Evolutionary conservation across 495 filamentous ascomycete genomes (phyloP).

Genomic region (Symbiotaphrina buchneri): DNA sequence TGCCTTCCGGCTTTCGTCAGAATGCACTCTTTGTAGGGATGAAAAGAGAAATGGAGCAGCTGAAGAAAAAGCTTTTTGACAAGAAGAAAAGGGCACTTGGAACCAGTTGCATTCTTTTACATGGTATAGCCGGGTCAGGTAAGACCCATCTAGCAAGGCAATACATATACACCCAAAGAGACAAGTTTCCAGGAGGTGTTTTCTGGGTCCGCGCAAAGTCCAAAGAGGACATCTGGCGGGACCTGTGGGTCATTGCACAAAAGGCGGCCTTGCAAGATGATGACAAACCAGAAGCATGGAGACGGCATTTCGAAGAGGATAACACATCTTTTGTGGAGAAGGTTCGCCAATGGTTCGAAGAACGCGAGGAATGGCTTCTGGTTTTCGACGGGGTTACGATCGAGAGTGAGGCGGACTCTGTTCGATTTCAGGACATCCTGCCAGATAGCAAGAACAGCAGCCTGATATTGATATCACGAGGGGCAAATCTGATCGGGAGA

Average conservation of each 20-base stretch:
- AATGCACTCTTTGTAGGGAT: constrained; percentile 61
- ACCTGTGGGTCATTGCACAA: constrained; percentile 57
- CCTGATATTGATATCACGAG: constrained; percentile 59
- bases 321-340: constrained; percentile 23
- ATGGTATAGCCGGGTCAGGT: constrained; percentile 52
- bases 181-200: constrained; percentile 47
- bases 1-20: constrained; percentile 52
- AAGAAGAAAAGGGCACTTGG: constrained; percentile 34
- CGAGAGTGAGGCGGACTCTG: constrained; percentile 29
- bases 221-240: constrained; percentile 33
- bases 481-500: constrained; percentile 40
- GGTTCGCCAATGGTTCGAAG: constrained; percentile 49
- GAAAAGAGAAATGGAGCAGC: constrained; percentile 38
- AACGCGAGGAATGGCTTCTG: constrained; percentile 48
- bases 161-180: constrained; percentile 47
- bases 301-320: too few relatives aligned
- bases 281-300: constrained; percentile 11
- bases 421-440: constrained; percentile 37
- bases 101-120: constrained; percentile 45
- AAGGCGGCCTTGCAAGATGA: constrained; percentile 27
- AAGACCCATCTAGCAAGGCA: constrained; percentile 68
- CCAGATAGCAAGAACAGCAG: constrained; percentile 44
- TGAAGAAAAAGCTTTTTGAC: constrained; percentile 47
- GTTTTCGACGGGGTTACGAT: constrained; percentile 57
- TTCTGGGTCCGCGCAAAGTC: constrained; percentile 65